Evolutionary conservation across 305 asterid species (phyloP), one percentile per base, ranked within the genome.

Genomic region (Ilex paraguariensis): DNA sequence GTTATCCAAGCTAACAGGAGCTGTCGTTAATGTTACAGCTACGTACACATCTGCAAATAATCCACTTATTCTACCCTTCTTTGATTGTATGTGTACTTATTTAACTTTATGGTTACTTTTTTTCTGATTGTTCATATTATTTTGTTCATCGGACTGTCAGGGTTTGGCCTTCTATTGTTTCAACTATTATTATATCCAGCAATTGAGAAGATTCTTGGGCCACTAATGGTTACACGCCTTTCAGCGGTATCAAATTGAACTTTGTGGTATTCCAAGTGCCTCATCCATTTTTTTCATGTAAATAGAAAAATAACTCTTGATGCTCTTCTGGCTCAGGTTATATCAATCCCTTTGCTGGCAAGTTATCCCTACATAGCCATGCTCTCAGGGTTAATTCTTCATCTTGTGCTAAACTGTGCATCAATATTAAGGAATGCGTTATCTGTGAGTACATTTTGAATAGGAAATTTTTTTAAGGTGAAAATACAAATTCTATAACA

Each of bases 281-380:
- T 16, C 53, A n/a, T 58, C 28, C 28, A 21, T 39, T 28, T 5
- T 7, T 31, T 53, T 56, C 28, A 31, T 45, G 30, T 10, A 42
- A 33, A 7, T 58, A 13, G 52, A 28, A 36, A 36, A 36, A 36
- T 36, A 36, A 36, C 9, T 36, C 42, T 36, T 66, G 16, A 12
- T 59, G 12, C 46, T 70, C 54, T 54, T 62, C 31, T 73, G 79
- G 71, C 9, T 8, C 82, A 88, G 96, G 72, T 74, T 63, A 17
- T 88, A 58, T 65, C 89, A 56, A 82, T 88, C 39, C 94, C 91
- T 15, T 72, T 88, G 82, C 79, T 88, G 66, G 65, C 90, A 16
- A 77, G 79, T 62, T 88, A 84, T 68, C 95, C 96, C 13, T 85
- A 65, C 69, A 75, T 85, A 69, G 86, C 91, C 65, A 46, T 33